Conservation (phyloP, 2,329 filamentous ascomycete genomes). For the Ophiostoma tasmaniense region DNA sequence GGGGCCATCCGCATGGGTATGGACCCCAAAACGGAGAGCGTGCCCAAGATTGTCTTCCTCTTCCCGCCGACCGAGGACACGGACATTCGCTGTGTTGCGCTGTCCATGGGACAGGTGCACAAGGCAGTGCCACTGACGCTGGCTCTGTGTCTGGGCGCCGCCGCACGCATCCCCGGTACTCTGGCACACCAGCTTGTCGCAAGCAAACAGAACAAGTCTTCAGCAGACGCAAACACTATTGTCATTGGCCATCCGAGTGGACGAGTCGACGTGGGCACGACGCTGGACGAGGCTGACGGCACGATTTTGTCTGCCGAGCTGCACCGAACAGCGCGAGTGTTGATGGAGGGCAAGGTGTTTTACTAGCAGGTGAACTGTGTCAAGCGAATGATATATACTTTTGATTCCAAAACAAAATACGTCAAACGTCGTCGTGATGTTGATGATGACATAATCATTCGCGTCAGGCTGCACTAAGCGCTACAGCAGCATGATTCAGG, state of each 20-base stretch:
- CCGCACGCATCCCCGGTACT: slow-evolving; percentile 34
- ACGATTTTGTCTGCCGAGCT: slow-evolving; percentile 37
- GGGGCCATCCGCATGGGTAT: slow-evolving; percentile 35
- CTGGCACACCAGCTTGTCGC: slow-evolving; percentile 30
- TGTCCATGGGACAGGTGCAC: slow-evolving; percentile 40
- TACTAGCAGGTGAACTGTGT: slow-evolving; percentile 24
- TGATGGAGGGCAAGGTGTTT: slow-evolving; percentile 43
- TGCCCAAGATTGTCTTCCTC: slow-evolving; percentile 40
- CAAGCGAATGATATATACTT: no score
- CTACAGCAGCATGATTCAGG: not conserved
- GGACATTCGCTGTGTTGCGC: slow-evolving; percentile 38
- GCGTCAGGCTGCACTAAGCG: not conserved
- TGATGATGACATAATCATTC: not conserved
- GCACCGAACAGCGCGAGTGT: slow-evolving; percentile 38
- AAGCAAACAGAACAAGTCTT: not conserved
- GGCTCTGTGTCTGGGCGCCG: slow-evolving; percentile 33
- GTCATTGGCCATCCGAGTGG: slow-evolving; percentile 40
- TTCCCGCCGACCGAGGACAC: slow-evolving; percentile 23
- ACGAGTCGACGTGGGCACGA: slow-evolving; percentile 37
- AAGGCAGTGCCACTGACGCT: slow-evolving; percentile 36
- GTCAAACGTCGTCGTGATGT: not conserved
- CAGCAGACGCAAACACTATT: not conserved
- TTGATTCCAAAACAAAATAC: not conserved
- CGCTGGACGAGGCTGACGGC: slow-evolving; percentile 28
- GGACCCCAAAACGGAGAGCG: slow-evolving; percentile 30